These are phyloP conservation scores for Gossypium turneri DNA, from an alignment of 345 rosid genomes.

Conservation along the genomic window DNA sequence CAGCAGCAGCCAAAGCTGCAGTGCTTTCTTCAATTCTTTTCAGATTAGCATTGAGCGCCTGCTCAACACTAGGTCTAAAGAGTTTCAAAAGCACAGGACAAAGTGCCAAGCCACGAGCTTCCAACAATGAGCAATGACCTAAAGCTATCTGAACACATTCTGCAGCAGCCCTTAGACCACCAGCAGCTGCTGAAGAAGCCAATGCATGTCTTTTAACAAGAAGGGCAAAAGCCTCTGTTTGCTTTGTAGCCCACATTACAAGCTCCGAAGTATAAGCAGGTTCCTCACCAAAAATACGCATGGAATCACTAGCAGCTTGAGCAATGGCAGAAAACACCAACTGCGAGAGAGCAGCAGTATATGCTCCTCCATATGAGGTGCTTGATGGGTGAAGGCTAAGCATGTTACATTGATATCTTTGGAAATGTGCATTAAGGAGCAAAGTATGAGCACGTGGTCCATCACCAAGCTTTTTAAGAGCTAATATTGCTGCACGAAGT, in stretches of 20 bases:
- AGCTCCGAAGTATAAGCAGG: conserved; percentile 89
- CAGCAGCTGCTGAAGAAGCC: conserved; percentile 97
- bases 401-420: conserved; percentile 80
- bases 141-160: too few species aligned
- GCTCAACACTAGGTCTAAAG: conserved; percentile 95
- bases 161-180: conserved; percentile 64
- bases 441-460: conserved; percentile 92
- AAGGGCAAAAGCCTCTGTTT: conserved; percentile 78
- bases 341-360: conserved; percentile 97
- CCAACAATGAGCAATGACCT: too few species aligned
- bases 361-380: conserved; percentile 97
- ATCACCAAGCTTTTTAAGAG: conserved; percentile 98
- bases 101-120: conserved; percentile 22
- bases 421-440: conserved; percentile 83
- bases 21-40: conserved; percentile 96
- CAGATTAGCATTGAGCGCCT: conserved; percentile 88
- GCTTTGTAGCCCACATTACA: conserved; percentile 96
- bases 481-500: conserved; percentile 35
- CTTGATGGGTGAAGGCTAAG: conserved; percentile 92
- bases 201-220: conserved; percentile 96
- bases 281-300: conserved; percentile 78
- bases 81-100: conserved; percentile 81
- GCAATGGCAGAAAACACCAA: conserved; percentile 91
- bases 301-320: conserved; percentile 90
- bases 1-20: conserved; percentile 98